Evolutionary conservation across 768 basidiomycete genomes (phyloP).

Genomic region (Chalciporus pseudorubinellus): DNA sequence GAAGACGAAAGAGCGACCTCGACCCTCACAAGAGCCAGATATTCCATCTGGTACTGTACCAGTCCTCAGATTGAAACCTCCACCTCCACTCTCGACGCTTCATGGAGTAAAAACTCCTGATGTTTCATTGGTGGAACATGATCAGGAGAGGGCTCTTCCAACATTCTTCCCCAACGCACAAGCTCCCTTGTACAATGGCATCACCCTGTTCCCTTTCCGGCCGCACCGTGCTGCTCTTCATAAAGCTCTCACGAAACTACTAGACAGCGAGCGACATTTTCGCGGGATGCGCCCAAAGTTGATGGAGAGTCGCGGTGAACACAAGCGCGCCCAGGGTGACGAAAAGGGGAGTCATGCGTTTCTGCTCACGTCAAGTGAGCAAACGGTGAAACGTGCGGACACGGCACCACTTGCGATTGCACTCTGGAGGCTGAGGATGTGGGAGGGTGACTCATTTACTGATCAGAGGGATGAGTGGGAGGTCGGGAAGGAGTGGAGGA

Average conservation of each 20-base stretch:
- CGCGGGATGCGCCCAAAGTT: slow-evolving; percentile 7
- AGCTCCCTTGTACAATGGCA: slow-evolving; percentile 69
- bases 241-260: slow-evolving; percentile 43
- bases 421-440: slow-evolving; percentile 78
- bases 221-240: slow-evolving; percentile 62
- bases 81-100: slow-evolving; percentile 29
- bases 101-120: slow-evolving; percentile 2
- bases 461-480: slow-evolving; percentile 36
- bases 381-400: slow-evolving; percentile 54
- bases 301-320: background rate
- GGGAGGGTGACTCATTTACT: slow-evolving; percentile 49
- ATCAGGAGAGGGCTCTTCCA: slow-evolving; percentile 13
- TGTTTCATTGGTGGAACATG: background rate
- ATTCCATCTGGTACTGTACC: slow-evolving; percentile 15
- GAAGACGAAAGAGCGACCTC: slow-evolving; percentile 43
- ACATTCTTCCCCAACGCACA: slow-evolving; percentile 30
- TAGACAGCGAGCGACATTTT: slow-evolving; percentile 44
- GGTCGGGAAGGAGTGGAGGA: slow-evolving; percentile 26
- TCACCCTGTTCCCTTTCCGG: slow-evolving; percentile 59
- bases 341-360: slow-evolving; percentile 68
- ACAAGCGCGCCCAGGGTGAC: slow-evolving; percentile 22
- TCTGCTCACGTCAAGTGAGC: slow-evolving; percentile 52
- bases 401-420: slow-evolving; percentile 64
- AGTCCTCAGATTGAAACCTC: slow-evolving; percentile 8
- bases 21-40: slow-evolving; percentile 37